Percentiles rank a stretch among this genome's conserved stretches.
phyloP scores from a whole-genome alignment of 2,329 filamentous ascomycete species.

The Botrytis sinoallii region DNA sequence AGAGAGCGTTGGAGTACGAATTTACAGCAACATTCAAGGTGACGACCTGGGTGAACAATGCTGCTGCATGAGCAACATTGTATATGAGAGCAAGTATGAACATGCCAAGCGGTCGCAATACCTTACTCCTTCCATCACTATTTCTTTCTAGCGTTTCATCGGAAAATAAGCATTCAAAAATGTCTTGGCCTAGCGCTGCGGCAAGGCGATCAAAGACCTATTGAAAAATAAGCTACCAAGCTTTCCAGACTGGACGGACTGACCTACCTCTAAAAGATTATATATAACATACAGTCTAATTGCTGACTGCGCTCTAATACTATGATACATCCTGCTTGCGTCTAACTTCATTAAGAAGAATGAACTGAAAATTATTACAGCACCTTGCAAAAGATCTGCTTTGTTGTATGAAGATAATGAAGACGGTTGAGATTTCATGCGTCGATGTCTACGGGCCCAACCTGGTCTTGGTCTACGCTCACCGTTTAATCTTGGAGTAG shows the following conservation, averaged over 20 bases:
- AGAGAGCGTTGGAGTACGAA: conserved; percentile 92
- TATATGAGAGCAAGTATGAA: conserved; percentile 84
- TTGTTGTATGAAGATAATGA: conserved; percentile 85
- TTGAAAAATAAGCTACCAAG: conserved; percentile 70
- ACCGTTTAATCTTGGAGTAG: conserved; percentile 25
- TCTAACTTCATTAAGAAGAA: conserved; percentile 85
- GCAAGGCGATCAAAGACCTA: conserved; percentile 89
- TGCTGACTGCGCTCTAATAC: conserved; percentile 90
- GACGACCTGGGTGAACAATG: conserved; percentile 95
- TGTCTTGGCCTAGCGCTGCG: conserved; percentile 89
- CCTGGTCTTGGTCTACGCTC: conserved; percentile 34
- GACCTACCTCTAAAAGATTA: conserved; percentile 79
- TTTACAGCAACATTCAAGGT: conserved; percentile 98
- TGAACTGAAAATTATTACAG: conserved; percentile 83
- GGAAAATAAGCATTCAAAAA: conserved; percentile 93
- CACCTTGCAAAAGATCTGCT: conserved; percentile 87
- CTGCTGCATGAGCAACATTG: conserved; percentile 81
- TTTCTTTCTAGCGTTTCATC: conserved; percentile 87
- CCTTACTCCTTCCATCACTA: conserved; percentile 83
- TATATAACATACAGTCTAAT: conserved; percentile 99
- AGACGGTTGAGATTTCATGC: conserved; percentile 82
- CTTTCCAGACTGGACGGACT: not conserved
- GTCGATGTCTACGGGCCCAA: conserved; percentile 54
- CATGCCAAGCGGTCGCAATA: conserved; percentile 85
- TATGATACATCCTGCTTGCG: conserved; percentile 96